Conservation (phyloP, 2,329 filamentous ascomycete species). For the Fusarium sp. region DNA sequence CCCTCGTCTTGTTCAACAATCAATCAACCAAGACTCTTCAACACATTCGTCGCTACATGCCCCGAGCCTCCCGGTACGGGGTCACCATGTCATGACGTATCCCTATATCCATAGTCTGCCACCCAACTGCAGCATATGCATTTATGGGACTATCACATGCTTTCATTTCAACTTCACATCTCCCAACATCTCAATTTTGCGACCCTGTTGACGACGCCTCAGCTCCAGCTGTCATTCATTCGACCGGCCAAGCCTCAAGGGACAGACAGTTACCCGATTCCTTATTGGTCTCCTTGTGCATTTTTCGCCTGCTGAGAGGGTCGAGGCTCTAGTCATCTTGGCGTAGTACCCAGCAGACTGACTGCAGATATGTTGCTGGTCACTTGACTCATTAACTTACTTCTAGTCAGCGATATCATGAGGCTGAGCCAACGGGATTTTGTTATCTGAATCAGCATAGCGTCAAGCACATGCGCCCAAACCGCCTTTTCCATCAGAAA, state of each 20-base stretch:
- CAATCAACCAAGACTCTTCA: slow-evolving; percentile 11
- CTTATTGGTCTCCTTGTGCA: slow-evolving; percentile 5
- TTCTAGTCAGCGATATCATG: slow-evolving; percentile 23
- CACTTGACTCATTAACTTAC: slow-evolving; percentile 31
- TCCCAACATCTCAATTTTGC: slow-evolving; percentile 34
- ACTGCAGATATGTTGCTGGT: slow-evolving; percentile 24
- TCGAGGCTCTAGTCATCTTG: slow-evolving; percentile 33
- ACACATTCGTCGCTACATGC: slow-evolving; percentile 28
- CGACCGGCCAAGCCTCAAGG: slow-evolving; percentile 16
- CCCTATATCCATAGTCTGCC: slow-evolving; percentile 32
- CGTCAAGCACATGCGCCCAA: slow-evolving; percentile 19
- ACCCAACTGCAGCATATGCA: slow-evolving; percentile 35
- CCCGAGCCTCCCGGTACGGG: slow-evolving; percentile 34
- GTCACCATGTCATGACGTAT: slow-evolving; percentile 32
- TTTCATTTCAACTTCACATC: slow-evolving; percentile 23
- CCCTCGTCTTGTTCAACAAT: slow-evolving; percentile 16
- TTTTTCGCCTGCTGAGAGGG: slow-evolving; percentile 12
- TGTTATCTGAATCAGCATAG: slow-evolving; percentile 23
- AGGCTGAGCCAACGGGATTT: slow-evolving; percentile 21
- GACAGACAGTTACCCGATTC: slow-evolving; percentile 21
- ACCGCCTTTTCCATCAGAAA: slow-evolving; percentile 16
- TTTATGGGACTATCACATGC: slow-evolving; percentile 45
- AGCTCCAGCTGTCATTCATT: slow-evolving; percentile 20
- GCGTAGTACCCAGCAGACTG: slow-evolving; percentile 29
- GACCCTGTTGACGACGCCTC: slow-evolving; percentile 29